phyloP scores from a whole-genome alignment of 2,329 filamentous ascomycete species.

The Aureobasidium sp. region DNA sequence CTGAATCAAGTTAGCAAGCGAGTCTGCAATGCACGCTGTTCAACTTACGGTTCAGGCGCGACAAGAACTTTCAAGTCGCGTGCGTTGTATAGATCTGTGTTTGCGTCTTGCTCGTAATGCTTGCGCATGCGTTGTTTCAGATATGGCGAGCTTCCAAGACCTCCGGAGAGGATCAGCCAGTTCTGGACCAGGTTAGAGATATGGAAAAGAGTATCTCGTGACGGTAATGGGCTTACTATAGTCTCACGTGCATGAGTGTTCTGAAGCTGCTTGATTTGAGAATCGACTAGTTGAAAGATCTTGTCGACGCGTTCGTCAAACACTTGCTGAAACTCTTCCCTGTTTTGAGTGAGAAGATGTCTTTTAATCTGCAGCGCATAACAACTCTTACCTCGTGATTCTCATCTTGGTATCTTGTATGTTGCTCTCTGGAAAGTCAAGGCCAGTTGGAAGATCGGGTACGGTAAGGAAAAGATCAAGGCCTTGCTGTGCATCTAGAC shows the following conservation, averaged over 20 bases:
- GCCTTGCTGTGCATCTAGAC: slow-evolving; percentile 19
- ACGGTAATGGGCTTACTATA: slow-evolving; percentile 15
- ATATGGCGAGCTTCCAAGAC: slow-evolving; percentile 35
- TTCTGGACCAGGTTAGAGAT: slow-evolving; percentile 1
- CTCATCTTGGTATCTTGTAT: slow-evolving; percentile 28
- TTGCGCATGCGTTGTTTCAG: slow-evolving; percentile 28
- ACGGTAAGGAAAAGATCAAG: slow-evolving; percentile 19
- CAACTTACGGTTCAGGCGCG: not conserved
- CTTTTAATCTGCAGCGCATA: not conserved
- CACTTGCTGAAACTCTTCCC: slow-evolving; percentile 12
- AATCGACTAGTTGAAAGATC: slow-evolving; percentile 28
- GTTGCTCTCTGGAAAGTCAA: slow-evolving; percentile 24
- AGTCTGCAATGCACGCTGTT: not conserved
- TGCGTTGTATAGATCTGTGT: slow-evolving; percentile 1
- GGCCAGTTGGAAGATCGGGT: slow-evolving; percentile 24
- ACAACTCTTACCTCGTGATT: slow-evolving; percentile 19
- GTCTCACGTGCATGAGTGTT: slow-evolving; percentile 23
- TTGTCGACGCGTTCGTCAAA: slow-evolving; percentile 28
- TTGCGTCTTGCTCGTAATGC: slow-evolving; percentile 23
- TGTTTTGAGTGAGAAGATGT: not conserved
- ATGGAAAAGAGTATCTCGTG: not conserved
- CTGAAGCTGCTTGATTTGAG: slow-evolving; percentile 24
- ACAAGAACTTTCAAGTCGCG: not conserved
- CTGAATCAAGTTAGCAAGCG: slow-evolving; percentile 11
- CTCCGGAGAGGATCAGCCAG: slow-evolving; percentile 34